Evolutionary conservation across 768 basidiomycete genomes (phyloP), one percentile per base, ranked within the genome.

Genomic region (Gloeophyllum trabeum): DNA sequence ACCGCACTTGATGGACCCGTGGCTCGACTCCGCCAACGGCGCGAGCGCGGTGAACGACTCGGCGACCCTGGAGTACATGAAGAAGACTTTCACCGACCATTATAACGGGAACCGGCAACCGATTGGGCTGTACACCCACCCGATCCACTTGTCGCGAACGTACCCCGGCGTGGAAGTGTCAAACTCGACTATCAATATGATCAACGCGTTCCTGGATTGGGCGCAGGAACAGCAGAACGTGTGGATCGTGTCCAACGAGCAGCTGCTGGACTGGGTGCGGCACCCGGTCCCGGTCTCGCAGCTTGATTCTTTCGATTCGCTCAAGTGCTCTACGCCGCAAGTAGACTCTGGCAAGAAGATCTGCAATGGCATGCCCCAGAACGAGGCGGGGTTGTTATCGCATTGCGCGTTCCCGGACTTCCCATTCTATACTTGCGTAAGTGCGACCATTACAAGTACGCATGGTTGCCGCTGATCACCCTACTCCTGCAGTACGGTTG

Each of bases 81-180:
- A 85, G 62, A 69, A 58, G 40, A 83, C 83, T 0, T 89, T 89
- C 59, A 77, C 67, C 1, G 75, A 61, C 39, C 84, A 87, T 59
- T 87, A 88, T 59, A 76, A 70, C 47, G 70, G 69, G 40, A 84
- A 83, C 52, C 70, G 83, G 12, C 82, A 85, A 54, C 86, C 86
- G 1, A 75, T 88, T 44, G 86, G 86, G 35, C 64, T 88, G 21
- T 89, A 87, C 57, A 81, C 81, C 2, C 86, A 89, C 57, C 84
- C 84, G 23, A 81, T 88, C 54, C 82, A 87, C 62, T 54, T 84
- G 37, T 72, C 81, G 30, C 76, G 57, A 14, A 70, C 69, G 2
- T 76, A 81, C 46, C 81, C 84, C 14, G 81, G 81, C 39, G 68
- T 77, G 13, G 56, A 60, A 13, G 59, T 65, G 3, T 58, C 63